Evolutionary conservation across 2,329 filamentous ascomycete species (phyloP).

Genomic region (Furcasterigmium sp.): DNA sequence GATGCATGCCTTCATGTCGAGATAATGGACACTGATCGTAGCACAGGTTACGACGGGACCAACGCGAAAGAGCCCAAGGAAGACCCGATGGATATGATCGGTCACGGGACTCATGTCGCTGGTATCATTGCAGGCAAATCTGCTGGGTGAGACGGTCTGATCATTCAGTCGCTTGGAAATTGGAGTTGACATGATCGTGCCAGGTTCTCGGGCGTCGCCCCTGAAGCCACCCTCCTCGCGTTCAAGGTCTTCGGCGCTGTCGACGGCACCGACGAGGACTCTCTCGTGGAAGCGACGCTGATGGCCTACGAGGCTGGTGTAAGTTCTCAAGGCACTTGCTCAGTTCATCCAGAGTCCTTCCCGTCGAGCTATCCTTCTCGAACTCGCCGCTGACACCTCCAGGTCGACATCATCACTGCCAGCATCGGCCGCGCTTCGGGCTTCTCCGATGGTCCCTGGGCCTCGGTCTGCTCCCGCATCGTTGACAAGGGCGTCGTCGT

Average conservation of each 20-base stretch:
- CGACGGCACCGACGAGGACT: conserved; percentile 10
- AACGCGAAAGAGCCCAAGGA: conserved; percentile 11
- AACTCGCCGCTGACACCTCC: background rate
- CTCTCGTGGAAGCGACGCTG: conserved; percentile 7
- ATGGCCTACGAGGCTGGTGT: conserved; percentile 12
- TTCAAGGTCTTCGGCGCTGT: conserved; percentile 19
- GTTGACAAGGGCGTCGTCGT: conserved; percentile 37
- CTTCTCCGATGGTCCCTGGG: conserved; percentile 8
- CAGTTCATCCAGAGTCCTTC: too few relatives aligned
- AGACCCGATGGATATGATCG: conserved; percentile 16
- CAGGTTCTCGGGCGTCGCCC: conserved; percentile 17
- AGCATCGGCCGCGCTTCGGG: background rate
- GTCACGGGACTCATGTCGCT: conserved; percentile 19
- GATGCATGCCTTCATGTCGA: background rate
- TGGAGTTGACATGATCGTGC: background rate
- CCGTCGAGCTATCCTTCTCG: too few relatives aligned
- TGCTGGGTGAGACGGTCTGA: conserved; percentile 8
- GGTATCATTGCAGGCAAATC: conserved; percentile 19
- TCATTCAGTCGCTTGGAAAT: too few relatives aligned
- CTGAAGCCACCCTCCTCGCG: conserved; percentile 14
- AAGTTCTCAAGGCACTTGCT: background rate
- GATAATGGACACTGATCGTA: background rate
- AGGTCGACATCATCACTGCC: conserved; percentile 4
- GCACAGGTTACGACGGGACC: conserved; percentile 7
- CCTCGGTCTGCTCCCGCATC: conserved; percentile 7